A percentile compares a stretch with the other conserved stretches of the same genome.
Conservation (phyloP, 257 asterid genomes). For the Rhazya stricta region DNA sequence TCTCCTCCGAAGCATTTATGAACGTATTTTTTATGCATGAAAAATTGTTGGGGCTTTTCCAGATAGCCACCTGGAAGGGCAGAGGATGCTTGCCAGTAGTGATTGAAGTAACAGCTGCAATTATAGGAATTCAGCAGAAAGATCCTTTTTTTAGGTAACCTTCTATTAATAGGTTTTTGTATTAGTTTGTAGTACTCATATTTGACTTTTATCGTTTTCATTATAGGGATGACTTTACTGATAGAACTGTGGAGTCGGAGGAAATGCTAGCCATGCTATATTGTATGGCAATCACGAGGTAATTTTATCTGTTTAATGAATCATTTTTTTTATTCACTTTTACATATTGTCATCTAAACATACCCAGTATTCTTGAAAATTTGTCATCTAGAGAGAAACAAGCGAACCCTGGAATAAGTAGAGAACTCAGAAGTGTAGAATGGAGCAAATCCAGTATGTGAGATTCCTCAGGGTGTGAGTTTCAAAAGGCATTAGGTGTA, state of each 20-base stretch:
- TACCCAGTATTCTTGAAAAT: background rate
- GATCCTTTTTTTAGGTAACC: slow-evolving; percentile 65
- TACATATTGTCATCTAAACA: background rate
- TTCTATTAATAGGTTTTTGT: background rate
- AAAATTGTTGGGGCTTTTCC: slow-evolving; percentile 9
- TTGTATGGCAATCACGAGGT: slow-evolving; percentile 87
- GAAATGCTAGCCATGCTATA: slow-evolving; percentile 69
- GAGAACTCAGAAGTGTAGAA: background rate
- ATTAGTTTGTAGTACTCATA: background rate
- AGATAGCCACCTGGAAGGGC: slow-evolving; percentile 82
- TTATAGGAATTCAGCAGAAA: slow-evolving; percentile 76
- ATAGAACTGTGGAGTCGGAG: slow-evolving; percentile 47
- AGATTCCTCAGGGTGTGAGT: background rate
- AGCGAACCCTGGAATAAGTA: background rate
- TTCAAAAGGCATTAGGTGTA: background rate
- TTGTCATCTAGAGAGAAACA: background rate
- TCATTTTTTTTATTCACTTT: background rate
- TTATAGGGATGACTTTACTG: slow-evolving; percentile 51
- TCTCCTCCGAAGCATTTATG: background rate
- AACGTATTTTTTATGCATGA: background rate
- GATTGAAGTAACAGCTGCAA: slow-evolving; percentile 66
- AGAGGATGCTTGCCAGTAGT: slow-evolving; percentile 72
- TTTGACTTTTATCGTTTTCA: background rate
- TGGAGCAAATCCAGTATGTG: background rate
- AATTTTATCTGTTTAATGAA: background rate